Base-by-base conservation (phyloP, 2,329 filamentous ascomycete species). In the Tolypocladium album region DNA sequence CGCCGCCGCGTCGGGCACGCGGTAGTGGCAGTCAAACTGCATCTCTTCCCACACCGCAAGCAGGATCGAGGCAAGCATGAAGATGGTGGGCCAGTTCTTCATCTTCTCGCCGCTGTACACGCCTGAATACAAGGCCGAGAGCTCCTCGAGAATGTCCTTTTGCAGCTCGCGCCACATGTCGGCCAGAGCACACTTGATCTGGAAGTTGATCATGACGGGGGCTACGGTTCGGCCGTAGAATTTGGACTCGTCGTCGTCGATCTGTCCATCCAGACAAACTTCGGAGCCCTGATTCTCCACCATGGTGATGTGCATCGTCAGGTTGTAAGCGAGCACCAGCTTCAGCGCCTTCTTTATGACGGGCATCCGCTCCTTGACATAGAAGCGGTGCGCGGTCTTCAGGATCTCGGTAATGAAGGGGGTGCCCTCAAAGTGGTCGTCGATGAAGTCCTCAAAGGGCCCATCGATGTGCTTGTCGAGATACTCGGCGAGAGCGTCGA, bases 181-280 rank as follows among this genome's bases (percentile, higher is more conserved):
- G 65, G 92, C 93, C 77, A 97, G 87, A 59, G 92, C 92, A 69
- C 90, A 94, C 83, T 97, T 97, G 80, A 97, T 92, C 79, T 97
- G 91, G 84, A 97, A 97, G 81, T 97, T 97, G 84, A 97, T 95
- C 92, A 97, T 96, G 71, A 97, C 92, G 15, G 93, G 93, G 20
- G 93, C 93, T 64, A 96, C 87, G 42, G 88, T 92, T 79, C 93
- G 93, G 70, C 92, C 92, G 68, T 84, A 88, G 80, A 88, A 97
- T 72, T 90, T 94, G 65, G 91, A 96, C 59, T 88, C 84, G 68
- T 90, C 85, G 69, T 94, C 89, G 58, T 93, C 86, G 64, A 97
- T 93, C 77, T 90, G 88, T 64, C 92, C 93, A 59, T 89, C 82
- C 71, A 92, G 80, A 31, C 80, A 77, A 64, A 91, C 85, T 69